Conservation (phyloP, 2,329 filamentous ascomycete species). For the Colletotrichum destructivum region DNA sequence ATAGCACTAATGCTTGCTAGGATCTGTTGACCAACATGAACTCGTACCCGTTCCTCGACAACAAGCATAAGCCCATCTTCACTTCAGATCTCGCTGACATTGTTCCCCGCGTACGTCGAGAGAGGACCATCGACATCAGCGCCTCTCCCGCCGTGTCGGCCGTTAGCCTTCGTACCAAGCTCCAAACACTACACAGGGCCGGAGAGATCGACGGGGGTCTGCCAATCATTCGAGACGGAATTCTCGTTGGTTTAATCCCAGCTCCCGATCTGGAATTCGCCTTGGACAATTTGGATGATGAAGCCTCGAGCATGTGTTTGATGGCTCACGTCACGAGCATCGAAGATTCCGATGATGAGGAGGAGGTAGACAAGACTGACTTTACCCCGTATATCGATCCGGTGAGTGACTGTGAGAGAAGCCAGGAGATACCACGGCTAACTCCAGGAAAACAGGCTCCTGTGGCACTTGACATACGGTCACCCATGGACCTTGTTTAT, state of each 20-base stretch:
- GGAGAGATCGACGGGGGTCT: slow-evolving; percentile 95
- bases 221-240: slow-evolving; percentile 83
- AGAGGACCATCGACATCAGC: slow-evolving; percentile 91
- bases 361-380: slow-evolving; percentile 77
- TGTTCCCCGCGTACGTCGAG: slow-evolving; percentile 79
- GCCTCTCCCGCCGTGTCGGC: slow-evolving; percentile 86
- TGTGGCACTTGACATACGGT: slow-evolving; percentile 88
- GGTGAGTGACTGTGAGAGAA: slow-evolving; percentile 59
- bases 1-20: slow-evolving; percentile 55
- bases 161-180: slow-evolving; percentile 81
- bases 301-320: slow-evolving; percentile 81
- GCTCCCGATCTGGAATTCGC: slow-evolving; percentile 95
- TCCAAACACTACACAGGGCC: slow-evolving; percentile 84
- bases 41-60: slow-evolving; percentile 96
- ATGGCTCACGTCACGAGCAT: slow-evolving; percentile 80
- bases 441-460: slow-evolving; percentile 71
- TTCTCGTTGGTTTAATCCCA: slow-evolving; percentile 92
- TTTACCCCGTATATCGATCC: slow-evolving; percentile 95
- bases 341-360: slow-evolving; percentile 74
- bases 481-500: slow-evolving; percentile 94
- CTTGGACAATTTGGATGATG: slow-evolving; percentile 85
- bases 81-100: slow-evolving; percentile 92
- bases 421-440: neutral
- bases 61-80: slow-evolving; percentile 93
- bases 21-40: slow-evolving; percentile 98